A percentile compares a stretch with the other conserved stretches of the same genome.
These are phyloP conservation scores for Fusarium sp. DNA, from an alignment of 2,329 filamentous ascomycete genomes.

Conservation along the genomic window DNA sequence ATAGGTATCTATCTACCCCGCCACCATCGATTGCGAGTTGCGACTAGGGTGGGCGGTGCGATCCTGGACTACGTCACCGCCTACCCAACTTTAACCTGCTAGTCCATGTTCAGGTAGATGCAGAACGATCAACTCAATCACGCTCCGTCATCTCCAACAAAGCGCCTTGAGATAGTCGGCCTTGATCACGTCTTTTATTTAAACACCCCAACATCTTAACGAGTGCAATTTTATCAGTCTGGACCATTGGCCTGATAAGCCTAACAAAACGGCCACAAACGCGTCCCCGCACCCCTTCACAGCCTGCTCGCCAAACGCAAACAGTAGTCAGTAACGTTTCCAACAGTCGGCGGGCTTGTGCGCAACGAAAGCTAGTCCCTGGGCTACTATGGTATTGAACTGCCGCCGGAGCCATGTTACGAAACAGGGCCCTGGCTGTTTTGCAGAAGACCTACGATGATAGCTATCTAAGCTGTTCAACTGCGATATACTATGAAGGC, in stretches of 20 bases:
- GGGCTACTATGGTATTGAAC: constrained; percentile 49
- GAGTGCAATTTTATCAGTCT: not conserved
- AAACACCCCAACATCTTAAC: not conserved
- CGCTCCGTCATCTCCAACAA: constrained; percentile 28
- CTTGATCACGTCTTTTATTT: constrained; percentile 4
- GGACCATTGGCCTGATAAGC: constrained; percentile 8
- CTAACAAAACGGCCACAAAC: constrained; percentile 7
- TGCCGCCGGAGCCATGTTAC: constrained; percentile 62
- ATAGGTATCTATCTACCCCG: constrained; percentile 25
- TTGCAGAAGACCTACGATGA: constrained; percentile 99
- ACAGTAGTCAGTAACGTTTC: not conserved
- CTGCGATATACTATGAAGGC: constrained; percentile 94
- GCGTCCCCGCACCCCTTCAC: constrained; percentile 14
- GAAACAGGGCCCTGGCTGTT: constrained; percentile 71
- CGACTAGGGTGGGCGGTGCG: constrained; percentile 40
- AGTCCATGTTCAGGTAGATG: constrained; percentile 25
- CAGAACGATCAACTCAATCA: constrained; percentile 38
- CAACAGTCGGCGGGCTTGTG: constrained; percentile 35
- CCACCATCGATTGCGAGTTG: constrained; percentile 35
- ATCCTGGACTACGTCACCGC: constrained; percentile 48
- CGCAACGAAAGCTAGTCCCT: constrained; percentile 36
- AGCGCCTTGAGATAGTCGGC: constrained; percentile 5
- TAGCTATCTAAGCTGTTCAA: constrained; percentile 93
- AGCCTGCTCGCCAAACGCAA: constrained; percentile 18
- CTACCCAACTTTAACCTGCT: constrained; percentile 34